Evolutionary conservation across 2,329 filamentous ascomycete genomes (phyloP).

Genomic region (Verticillium klebahnii): DNA sequence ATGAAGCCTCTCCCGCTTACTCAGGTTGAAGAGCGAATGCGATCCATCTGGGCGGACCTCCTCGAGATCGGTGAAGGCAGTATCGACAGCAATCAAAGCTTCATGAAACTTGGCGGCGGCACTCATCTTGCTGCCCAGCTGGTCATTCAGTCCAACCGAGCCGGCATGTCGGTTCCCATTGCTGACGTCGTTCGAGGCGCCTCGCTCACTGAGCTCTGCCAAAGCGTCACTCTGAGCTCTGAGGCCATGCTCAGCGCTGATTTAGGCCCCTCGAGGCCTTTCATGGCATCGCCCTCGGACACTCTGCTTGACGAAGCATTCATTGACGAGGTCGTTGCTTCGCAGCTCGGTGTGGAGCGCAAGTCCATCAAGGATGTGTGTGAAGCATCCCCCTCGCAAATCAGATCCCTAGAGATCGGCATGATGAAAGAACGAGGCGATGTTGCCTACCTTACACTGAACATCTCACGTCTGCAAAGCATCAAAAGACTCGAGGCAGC

Average conservation of each 20-base stretch:
- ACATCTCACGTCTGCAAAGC: slow-evolving; percentile 38
- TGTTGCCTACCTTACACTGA: slow-evolving; percentile 43
- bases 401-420: slow-evolving; percentile 41
- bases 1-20: slow-evolving; percentile 44
- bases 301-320: slow-evolving; percentile 25
- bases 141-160: slow-evolving; percentile 37
- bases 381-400: slow-evolving; percentile 43
- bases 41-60: slow-evolving; percentile 41
- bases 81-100: slow-evolving; percentile 38
- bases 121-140: slow-evolving; percentile 38
- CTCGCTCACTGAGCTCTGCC: slow-evolving; percentile 41
- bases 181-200: slow-evolving; percentile 35
- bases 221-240: slow-evolving; percentile 17
- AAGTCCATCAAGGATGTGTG: slow-evolving; percentile 41
- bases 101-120: slow-evolving; percentile 43
- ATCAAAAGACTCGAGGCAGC: slow-evolving; percentile 39
- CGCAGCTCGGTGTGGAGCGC: slow-evolving; percentile 35
- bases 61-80: slow-evolving; percentile 31
- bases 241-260: slow-evolving; percentile 6
- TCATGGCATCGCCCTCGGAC: slow-evolving; percentile 1
- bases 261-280: not conserved
- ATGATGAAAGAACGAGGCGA: slow-evolving; percentile 39
- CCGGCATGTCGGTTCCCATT: slow-evolving; percentile 35
- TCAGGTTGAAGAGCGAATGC: slow-evolving; percentile 40
- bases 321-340: slow-evolving; percentile 34